Base-by-base conservation (phyloP, 441 rosid genomes). In the Populus trichocarpa region DNA sequence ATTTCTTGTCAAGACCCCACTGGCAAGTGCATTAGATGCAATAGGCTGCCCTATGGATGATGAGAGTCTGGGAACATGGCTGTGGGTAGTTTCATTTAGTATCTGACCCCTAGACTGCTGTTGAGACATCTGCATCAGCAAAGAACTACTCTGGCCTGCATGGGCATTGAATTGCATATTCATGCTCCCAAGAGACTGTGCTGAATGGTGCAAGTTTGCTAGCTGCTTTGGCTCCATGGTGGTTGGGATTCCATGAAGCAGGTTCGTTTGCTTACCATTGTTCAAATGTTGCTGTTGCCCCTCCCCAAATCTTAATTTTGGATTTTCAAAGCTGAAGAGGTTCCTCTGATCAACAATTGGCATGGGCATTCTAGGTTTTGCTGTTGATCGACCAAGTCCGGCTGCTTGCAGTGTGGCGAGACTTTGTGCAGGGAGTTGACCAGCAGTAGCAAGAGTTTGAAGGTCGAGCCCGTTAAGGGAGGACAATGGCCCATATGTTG, bases 161-260 rank as follows among this genome's bases (percentile, higher is more conserved):
- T 78, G 89, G 68, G 86, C 30, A 74, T 78, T 76, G 67, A 84
- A 77, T 74, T 85, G 95, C 90, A 88, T 81, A 75, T 83, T 88
- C 78, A 86, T 79, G 79, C 77, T 76, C 13, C 86, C 85, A 5
- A 88, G 83, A 20, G 91, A 79, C 78, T 87, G 93, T 38, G 89
- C 71, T 7, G 88, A 82, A 80, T 89, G 91, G 75, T 89, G 93
- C 78, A 86, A 77, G 81, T 84, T 86, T 0, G 84, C 85, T 3
- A 93, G 93, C 81, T 93, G 98, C 83, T 90, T 93, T 0, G 96
- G 89, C 78, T 92, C 99, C 90, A 93, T 90, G 36, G 79, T 83
- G 14, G 95, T 96, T 13, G 99, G 92, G 65, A 93, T 91, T 76
- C 97, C 97, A 71, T 92, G 95, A 69, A 93, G 90, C 79, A 96